A percentile compares a stretch with the other conserved stretches of the same genome.
Conservation (phyloP, 495 filamentous ascomycete genomes). For the Aspergillus nidulans region DNA sequence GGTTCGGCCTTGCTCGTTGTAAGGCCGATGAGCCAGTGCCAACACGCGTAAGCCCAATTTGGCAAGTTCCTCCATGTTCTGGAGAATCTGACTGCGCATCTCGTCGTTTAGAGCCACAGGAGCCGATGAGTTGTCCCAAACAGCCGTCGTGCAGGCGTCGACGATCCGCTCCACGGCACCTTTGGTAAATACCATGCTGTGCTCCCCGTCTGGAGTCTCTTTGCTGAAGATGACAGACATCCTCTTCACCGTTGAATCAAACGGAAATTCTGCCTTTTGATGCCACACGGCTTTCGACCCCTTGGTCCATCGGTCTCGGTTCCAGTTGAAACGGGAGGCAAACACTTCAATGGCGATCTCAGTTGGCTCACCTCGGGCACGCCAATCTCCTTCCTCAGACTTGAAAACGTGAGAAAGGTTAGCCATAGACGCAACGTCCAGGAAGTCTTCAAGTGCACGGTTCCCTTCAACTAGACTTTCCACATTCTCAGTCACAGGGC, state of each 20-base stretch:
- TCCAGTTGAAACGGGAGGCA: constrained; percentile 58
- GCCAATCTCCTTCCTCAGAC: constrained; percentile 47
- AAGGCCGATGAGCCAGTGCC: constrained; percentile 41
- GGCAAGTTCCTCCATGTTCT: constrained; percentile 62
- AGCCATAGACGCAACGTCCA: constrained; percentile 59
- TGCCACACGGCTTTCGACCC: constrained; percentile 49
- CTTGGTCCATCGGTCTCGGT: constrained; percentile 47
- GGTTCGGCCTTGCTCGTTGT: constrained; percentile 27
- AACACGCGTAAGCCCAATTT: constrained; percentile 62
- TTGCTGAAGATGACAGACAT: constrained; percentile 61
- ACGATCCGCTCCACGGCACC: constrained; percentile 80
- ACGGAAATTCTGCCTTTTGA: constrained; percentile 59
- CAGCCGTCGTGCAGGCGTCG: constrained; percentile 57
- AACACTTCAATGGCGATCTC: constrained; percentile 70
- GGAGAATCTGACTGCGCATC: constrained; percentile 46
- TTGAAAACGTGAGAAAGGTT: constrained; percentile 60
- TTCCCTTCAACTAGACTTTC: constrained; percentile 36
- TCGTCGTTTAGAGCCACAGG: constrained; percentile 39
- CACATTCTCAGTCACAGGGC: constrained; percentile 10
- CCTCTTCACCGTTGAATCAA: constrained; percentile 64
- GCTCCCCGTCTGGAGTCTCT: constrained; percentile 17
- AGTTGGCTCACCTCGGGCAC: constrained; percentile 62
- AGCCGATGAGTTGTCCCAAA: constrained; percentile 30
- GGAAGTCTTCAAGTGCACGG: constrained; percentile 45
- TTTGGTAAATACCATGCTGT: constrained; percentile 60